These are phyloP conservation scores for Penicillium freii DNA, from an alignment of 2,329 filamentous ascomycete species.

Conservation along the genomic window DNA sequence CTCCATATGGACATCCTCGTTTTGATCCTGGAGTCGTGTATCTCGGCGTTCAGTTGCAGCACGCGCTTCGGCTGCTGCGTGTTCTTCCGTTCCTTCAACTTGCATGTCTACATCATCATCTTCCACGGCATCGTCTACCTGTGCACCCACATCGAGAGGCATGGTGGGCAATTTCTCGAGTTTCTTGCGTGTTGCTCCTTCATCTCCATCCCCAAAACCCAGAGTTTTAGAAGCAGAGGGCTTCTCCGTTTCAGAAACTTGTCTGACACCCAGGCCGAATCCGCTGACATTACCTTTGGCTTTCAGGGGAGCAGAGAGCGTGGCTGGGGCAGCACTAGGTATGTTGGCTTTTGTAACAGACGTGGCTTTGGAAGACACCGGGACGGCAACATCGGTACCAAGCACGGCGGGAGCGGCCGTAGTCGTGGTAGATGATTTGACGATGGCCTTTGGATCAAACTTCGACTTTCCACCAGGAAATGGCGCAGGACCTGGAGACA, in stretches of 20 bases:
- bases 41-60: constrained; percentile 83
- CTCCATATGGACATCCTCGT: constrained; percentile 48
- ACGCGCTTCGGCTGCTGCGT: constrained; percentile 78
- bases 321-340: constrained; percentile 42
- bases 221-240: constrained; percentile 69
- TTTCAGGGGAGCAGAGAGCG: constrained; percentile 54
- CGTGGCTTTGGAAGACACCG: constrained; percentile 47
- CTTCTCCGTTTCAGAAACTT: constrained; percentile 64
- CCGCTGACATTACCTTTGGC: constrained; percentile 72
- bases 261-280: constrained; percentile 75
- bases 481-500: constrained; percentile 56
- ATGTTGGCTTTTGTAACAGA: constrained; percentile 37
- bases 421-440: constrained; percentile 63
- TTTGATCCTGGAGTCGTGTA: constrained; percentile 56
- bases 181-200: constrained; percentile 81
- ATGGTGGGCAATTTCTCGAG: constrained; percentile 84
- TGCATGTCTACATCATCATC: constrained; percentile 73
- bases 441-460: constrained; percentile 82
- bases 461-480: constrained; percentile 83
- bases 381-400: constrained; percentile 55
- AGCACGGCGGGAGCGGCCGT: constrained; percentile 55
- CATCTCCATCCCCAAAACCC: constrained; percentile 85
- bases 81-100: constrained; percentile 81
- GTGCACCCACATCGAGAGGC: constrained; percentile 62
- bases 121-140: constrained; percentile 61